These are phyloP conservation scores for Choiromyces venosus DNA, from an alignment of 495 filamentous ascomycete species.

Conservation along the genomic window DNA sequence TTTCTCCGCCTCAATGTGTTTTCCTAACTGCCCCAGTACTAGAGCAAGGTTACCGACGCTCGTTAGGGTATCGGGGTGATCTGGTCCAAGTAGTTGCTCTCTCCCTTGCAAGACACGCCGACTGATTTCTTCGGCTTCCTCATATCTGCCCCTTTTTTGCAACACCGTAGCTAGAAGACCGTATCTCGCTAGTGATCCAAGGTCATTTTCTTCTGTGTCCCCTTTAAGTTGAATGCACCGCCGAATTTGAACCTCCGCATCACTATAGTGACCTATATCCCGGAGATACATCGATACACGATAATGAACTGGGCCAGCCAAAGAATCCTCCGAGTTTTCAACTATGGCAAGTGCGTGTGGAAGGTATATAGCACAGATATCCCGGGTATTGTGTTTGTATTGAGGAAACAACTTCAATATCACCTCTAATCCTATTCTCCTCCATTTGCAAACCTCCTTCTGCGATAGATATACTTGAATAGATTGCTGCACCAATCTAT, in stretches of 20 bases:
- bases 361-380: constrained; percentile 10
- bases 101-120: constrained; percentile 19
- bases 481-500: constrained; percentile 16
- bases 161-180: constrained; percentile 40
- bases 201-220: neutral
- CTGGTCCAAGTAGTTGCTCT: constrained; percentile 20
- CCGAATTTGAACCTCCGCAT: constrained; percentile 3
- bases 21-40: constrained; percentile 31
- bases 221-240: neutral
- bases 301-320: neutral
- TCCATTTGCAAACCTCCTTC: neutral
- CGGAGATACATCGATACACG: neutral
- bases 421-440: neutral
- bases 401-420: constrained; percentile 9
- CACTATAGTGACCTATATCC: neutral
- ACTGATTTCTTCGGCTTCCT: constrained; percentile 42
- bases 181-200: constrained; percentile 1
- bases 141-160: constrained; percentile 38
- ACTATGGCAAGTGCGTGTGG: constrained; percentile 8
- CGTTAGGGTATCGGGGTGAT: neutral
- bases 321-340: neutral
- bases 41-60: neutral
- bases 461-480: constrained; percentile 9
- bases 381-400: neutral
- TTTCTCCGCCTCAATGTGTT: constrained; percentile 44